A percentile compares a stretch with the other conserved stretches of the same genome.
These are phyloP conservation scores for Chara braunii DNA, from an alignment of 139 green algal genomes.

Conservation along the genomic window DNA sequence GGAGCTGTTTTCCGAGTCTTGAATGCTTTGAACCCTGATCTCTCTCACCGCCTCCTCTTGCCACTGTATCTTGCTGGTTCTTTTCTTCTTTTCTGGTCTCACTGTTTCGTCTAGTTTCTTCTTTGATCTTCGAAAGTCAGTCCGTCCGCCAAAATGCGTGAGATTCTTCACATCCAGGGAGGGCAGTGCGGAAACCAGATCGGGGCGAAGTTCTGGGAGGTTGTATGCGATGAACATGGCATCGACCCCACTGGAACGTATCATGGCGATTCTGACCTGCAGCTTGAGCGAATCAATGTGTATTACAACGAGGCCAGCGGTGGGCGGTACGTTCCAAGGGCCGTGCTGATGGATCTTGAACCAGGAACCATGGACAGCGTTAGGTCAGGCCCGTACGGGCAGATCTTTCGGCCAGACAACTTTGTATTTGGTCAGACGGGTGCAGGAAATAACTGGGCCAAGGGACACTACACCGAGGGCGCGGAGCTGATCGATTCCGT, in stretches of 20 bases:
- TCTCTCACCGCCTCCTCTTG: too few species aligned
- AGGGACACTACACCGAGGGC: slow-evolving; percentile 99
- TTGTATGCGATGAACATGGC: slow-evolving; percentile 47
- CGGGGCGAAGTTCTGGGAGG: slow-evolving; percentile 57
- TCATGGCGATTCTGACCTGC: slow-evolving; percentile 86
- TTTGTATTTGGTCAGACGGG: slow-evolving; percentile 96
- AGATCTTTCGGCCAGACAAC: slow-evolving; percentile 95
- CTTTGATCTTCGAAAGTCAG: too few species aligned
- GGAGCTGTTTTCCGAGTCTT: too few species aligned
- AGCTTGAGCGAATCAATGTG: slow-evolving; percentile 97
- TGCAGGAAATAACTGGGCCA: slow-evolving; percentile 98
- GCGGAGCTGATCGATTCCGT: slow-evolving; percentile 97
- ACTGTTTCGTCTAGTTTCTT: too few species aligned
- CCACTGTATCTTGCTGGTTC: too few species aligned
- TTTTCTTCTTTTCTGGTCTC: too few species aligned
- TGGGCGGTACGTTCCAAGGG: slow-evolving; percentile 90
- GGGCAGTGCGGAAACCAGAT: slow-evolving; percentile 97
- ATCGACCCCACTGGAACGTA: slow-evolving; percentile 87
- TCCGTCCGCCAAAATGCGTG: slow-evolving; percentile 60
- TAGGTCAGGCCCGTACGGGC: slow-evolving; percentile 88
- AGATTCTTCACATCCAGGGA: slow-evolving; percentile 93
- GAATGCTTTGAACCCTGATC: too few species aligned
- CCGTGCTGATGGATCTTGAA: slow-evolving; percentile 94
- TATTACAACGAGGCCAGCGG: slow-evolving; percentile 97
- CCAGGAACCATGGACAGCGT: slow-evolving; percentile 76